A percentile compares a stretch with the other conserved stretches of the same genome.
Evolutionary conservation across 2,329 filamentous ascomycete species (phyloP).

Genomic region (Trichophyton benhamiae): DNA sequence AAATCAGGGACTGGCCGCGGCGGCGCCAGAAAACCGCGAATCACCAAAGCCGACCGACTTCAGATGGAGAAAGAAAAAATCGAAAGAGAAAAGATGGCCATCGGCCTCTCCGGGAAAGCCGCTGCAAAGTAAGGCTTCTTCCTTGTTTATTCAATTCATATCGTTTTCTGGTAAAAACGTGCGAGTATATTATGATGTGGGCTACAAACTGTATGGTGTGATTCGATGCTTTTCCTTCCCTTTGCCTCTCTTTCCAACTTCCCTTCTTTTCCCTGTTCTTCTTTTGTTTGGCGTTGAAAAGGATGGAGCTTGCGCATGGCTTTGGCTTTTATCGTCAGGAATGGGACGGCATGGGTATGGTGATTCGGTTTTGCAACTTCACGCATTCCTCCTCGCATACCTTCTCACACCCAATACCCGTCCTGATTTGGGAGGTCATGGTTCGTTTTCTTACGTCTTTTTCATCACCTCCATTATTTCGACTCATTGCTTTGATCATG

Average conservation of each 20-base stretch:
- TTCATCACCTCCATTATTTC: not conserved
- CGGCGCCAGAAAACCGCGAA: constrained; percentile 11
- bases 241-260: not conserved
- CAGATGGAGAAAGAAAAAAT: constrained; percentile 14
- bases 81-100: constrained; percentile 13
- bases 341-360: not conserved
- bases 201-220: not conserved
- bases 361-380: not conserved
- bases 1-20: constrained; percentile 4
- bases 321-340: constrained; percentile 1
- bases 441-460: not conserved
- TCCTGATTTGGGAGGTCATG: not conserved
- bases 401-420: not conserved
- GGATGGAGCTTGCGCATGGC: not conserved
- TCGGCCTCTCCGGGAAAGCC: constrained; percentile 7
- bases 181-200: not conserved
- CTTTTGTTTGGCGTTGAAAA: constrained; percentile 2
- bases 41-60: constrained; percentile 13
- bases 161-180: not conserved
- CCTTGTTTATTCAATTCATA: not conserved
- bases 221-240: no score
- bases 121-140: not conserved
- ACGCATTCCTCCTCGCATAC: not conserved
- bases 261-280: not conserved
- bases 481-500: not conserved